Conservation (phyloP, 768 basidiomycete species). For the Phlebiopsis gigantea region DNA sequence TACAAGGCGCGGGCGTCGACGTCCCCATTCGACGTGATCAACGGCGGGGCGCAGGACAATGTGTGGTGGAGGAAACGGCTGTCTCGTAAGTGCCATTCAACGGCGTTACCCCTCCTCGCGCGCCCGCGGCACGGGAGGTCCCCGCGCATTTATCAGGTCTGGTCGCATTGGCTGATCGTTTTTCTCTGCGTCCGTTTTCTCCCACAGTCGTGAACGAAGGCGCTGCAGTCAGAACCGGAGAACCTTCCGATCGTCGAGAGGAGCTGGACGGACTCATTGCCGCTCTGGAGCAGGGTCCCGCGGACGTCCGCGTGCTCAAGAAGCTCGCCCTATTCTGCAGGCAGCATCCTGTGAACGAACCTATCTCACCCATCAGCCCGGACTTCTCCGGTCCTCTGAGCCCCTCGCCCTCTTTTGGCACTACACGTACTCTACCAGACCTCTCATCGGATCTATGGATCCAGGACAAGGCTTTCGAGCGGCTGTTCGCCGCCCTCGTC, state of each 20-base stretch:
- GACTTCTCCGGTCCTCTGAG: conserved; percentile 39
- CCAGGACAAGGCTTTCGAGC: conserved; percentile 63
- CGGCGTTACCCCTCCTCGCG: not conserved
- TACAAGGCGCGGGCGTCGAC: conserved; percentile 40
- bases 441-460: conserved; percentile 65
- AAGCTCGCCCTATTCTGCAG: conserved; percentile 61
- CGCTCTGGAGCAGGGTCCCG: conserved; percentile 48
- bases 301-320: conserved; percentile 52
- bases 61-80: conserved; percentile 84
- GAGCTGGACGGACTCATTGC: conserved; percentile 39
- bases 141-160: not conserved
- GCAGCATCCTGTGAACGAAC: conserved; percentile 48
- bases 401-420: conserved; percentile 48
- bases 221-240: conserved; percentile 35
- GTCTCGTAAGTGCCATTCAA: conserved; percentile 44
- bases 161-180: conserved; percentile 16
- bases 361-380: conserved; percentile 51
- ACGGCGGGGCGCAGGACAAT: conserved; percentile 62
- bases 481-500: conserved; percentile 60
- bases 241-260: conserved; percentile 35
- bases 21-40: conserved; percentile 65
- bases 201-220: conserved; percentile 45
- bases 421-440: conserved; percentile 36
- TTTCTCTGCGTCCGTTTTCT: not conserved
- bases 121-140: not conserved